phyloP scores from a whole-genome alignment of 345 rosid genomes.

The Populus alba region DNA sequence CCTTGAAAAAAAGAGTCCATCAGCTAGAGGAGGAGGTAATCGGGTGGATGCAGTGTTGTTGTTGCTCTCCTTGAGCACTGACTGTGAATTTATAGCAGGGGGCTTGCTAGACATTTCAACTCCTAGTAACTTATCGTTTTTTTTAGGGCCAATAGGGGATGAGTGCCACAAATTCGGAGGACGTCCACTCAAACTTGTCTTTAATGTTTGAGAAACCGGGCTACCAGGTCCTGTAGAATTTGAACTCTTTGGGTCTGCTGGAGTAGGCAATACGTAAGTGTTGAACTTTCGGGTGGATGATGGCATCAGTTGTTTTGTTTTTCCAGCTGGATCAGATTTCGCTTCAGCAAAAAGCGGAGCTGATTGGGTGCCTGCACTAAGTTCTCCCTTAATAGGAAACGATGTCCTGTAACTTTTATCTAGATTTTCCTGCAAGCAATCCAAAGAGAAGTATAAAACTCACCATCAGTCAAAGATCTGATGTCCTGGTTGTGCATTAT shows the following conservation, averaged over 20 bases:
- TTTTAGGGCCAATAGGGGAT: constrained; percentile 19
- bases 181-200: constrained; percentile 18
- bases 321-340: constrained; percentile 11
- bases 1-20: constrained; percentile 13
- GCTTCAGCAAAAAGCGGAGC: constrained; percentile 28
- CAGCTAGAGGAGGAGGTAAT: constrained; percentile 26
- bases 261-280: constrained; percentile 29
- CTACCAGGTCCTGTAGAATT: constrained; percentile 28
- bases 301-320: constrained; percentile 8
- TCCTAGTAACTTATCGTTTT: constrained; percentile 26
- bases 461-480: constrained; percentile 6
- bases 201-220: constrained; percentile 12
- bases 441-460: constrained; percentile 9
- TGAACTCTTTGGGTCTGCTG: constrained; percentile 46
- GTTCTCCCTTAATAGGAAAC: constrained; percentile 36
- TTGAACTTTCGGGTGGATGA: constrained; percentile 18
- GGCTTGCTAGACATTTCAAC: constrained; percentile 44
- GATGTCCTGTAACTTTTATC: constrained; percentile 36
- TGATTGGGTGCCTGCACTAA: constrained; percentile 27
- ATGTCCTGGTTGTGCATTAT: not conserved
- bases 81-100: constrained; percentile 26
- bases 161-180: constrained; percentile 20
- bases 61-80: constrained; percentile 61
- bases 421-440: constrained; percentile 52
- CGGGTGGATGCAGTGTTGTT: constrained; percentile 9